A percentile compares a stretch with the other conserved stretches of the same genome.
Conservation (phyloP, 164 flowering plant species). For the Brasenia schreberi region DNA sequence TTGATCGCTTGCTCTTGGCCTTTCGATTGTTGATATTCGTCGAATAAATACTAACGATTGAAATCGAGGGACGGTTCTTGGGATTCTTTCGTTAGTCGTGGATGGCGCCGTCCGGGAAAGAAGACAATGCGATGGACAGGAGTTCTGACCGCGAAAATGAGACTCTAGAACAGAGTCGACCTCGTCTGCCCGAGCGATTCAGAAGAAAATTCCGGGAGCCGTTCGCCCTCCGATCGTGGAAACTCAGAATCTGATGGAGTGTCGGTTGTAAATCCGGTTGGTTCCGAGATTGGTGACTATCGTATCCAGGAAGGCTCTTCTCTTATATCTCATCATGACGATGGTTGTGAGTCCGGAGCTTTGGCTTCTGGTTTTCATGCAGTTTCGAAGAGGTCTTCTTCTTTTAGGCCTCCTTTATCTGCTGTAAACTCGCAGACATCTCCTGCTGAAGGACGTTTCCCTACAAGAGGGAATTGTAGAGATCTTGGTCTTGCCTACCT, state of each 20-base stretch:
- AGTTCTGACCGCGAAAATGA: slow-evolving; percentile 13
- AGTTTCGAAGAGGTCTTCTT: background rate
- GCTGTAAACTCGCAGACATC: background rate
- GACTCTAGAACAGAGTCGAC: background rate
- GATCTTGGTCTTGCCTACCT: slow-evolving; percentile 21
- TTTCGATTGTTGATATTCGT: too few species aligned
- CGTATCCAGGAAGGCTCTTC: slow-evolving; percentile 8
- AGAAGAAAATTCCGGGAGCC: too few species aligned
- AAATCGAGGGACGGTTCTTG: background rate
- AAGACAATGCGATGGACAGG: slow-evolving; percentile 12
- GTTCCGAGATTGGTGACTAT: background rate
- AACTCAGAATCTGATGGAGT: background rate
- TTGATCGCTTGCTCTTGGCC: too few species aligned
- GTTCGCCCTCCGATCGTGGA: background rate
- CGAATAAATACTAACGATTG: too few species aligned
- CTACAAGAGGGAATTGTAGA: slow-evolving; percentile 3
- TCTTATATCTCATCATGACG: slow-evolving; percentile 5
- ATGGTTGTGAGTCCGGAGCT: slow-evolving; percentile 7
- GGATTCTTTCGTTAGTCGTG: background rate
- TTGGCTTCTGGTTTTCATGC: slow-evolving; percentile 10
- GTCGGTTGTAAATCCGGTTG: background rate
- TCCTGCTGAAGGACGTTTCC: slow-evolving; percentile 2
- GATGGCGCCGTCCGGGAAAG: slow-evolving; percentile 24
- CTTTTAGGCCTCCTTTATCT: background rate
- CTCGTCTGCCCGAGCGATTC: too few species aligned